Percentiles rank a stretch among this genome's conserved stretches.
Conservation (phyloP, 495 filamentous ascomycete genomes). For the Cryomyces antarcticus region DNA sequence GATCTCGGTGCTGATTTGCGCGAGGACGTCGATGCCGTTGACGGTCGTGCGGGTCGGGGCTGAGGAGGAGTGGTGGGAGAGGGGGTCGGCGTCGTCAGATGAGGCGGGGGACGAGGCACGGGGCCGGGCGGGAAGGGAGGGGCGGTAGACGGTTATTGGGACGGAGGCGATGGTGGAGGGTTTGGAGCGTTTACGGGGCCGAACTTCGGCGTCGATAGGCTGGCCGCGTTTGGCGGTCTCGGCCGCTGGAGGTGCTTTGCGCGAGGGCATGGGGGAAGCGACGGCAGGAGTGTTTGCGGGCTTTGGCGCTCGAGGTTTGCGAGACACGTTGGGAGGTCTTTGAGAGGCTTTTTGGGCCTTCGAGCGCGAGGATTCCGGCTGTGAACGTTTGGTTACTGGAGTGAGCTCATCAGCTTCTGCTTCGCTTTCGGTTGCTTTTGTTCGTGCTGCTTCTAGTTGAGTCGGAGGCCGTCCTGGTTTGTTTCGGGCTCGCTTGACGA, state of each 20-base stretch:
- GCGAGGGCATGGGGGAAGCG: no score
- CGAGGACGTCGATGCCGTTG: constrained; percentile 2
- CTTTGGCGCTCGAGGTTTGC: background rate
- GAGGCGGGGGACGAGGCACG: background rate
- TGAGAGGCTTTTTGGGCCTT: background rate
- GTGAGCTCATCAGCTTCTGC: no score
- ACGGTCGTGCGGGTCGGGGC: background rate
- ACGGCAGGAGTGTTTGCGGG: background rate
- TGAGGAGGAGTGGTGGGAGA: background rate
- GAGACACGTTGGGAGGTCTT: background rate
- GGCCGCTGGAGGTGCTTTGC: no score
- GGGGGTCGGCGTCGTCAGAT: background rate
- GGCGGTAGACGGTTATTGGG: constrained; percentile 1
- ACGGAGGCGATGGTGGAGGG: background rate
- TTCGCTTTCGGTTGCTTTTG: no score
- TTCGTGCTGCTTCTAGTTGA: no score
- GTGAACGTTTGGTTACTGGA: no score
- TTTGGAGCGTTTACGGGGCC: background rate
- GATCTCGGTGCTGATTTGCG: constrained; percentile 1
- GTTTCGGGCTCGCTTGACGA: no score
- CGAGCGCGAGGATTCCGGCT: no score
- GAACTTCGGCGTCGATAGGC: no score
- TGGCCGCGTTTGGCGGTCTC: no score
- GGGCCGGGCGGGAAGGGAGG: background rate
- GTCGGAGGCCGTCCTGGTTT: no score